These are phyloP conservation scores for Oropetium thomaeum DNA, from an alignment of 176 grass and related monocot species.

Conservation along the genomic window DNA sequence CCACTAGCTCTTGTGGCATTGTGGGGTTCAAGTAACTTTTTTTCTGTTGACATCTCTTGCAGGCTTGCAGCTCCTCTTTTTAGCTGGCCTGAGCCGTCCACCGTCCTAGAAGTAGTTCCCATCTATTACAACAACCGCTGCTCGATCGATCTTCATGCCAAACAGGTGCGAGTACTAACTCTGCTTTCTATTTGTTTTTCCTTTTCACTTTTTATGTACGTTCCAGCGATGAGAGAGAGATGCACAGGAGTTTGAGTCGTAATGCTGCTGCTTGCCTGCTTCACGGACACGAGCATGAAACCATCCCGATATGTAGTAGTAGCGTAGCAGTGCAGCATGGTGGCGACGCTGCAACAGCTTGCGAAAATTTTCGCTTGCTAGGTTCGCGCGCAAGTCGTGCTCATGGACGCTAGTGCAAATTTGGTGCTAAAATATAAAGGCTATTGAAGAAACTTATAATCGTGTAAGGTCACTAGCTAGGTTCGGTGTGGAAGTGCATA, in stretches of 20 bases:
- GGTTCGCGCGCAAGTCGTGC: conserved; percentile 30
- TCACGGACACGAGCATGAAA: background rate
- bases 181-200: conserved; percentile 5
- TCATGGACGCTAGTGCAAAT: conserved; percentile 26
- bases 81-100: conserved; percentile 35
- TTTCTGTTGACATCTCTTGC: conserved; percentile 26
- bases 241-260: background rate
- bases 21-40: conserved; percentile 22
- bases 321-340: conserved; percentile 17
- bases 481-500: background rate
- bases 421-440: conserved; percentile 23
- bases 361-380: conserved; percentile 30
- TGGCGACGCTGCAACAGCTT: conserved; percentile 33
- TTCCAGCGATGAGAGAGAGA: background rate
- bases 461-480: conserved; percentile 39
- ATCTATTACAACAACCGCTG: conserved; percentile 16
- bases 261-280: no score
- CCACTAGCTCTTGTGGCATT: conserved; percentile 20
- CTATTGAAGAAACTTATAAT: conserved; percentile 7
- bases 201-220: conserved; percentile 28
- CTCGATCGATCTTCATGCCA: background rate
- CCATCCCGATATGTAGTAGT: background rate
- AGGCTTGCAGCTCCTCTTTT: conserved; percentile 29
- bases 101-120: conserved; percentile 9
- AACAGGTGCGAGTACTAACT: background rate